Base-by-base conservation (phyloP, 208 protist species). In the Trypanosoma mega region DNA sequence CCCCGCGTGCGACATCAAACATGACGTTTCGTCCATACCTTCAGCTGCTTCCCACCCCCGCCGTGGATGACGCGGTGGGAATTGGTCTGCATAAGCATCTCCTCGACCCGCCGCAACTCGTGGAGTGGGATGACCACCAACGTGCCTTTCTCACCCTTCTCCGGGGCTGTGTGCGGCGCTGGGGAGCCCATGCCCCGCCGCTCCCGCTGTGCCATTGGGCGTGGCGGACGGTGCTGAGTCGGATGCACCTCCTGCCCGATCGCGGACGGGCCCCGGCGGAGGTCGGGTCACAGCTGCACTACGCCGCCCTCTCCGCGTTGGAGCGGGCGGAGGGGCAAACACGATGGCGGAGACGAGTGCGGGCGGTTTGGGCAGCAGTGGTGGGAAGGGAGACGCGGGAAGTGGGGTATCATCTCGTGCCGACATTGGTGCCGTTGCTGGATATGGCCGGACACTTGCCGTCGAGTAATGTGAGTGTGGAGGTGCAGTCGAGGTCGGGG, bases 111-210 rank as follows among this genome's bases (percentile, higher is more conserved):
- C 45, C 81, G 56, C 37, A 76, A 48, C 75, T 92, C 9, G 64
- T 92, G 23, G 85, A 92, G 75, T 92, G 85, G 82, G 82, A 92
- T 57, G 85, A 87, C 65, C 80, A 92, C 52, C 85, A 89, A 65
- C 63, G 69, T n/a, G 79, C 82, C 62, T 84, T 87, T 58, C 48
- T 89, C 9, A 71, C 79, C 2, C 46, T 89, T 11, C 60, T 87
- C 45, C 76, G 75, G 26, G 70, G 59, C 36, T 44, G 85, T 51
- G 64, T 80, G 24, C 63, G 67, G 2, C 74, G 72, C 31, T 89
- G 82, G 80, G 67, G 63, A n/a, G 33, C 24, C 21, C 30, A 20
- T 9, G 46, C 47, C 2, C 85, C 85, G 18, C 81, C 85, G 24
- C 57, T 85, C 3, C 79, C 87, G 65, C 39, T 92, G 11, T 81